Base-by-base conservation (phyloP, 1,139 yeast genomes). In the Citeromyces siamensis region DNA sequence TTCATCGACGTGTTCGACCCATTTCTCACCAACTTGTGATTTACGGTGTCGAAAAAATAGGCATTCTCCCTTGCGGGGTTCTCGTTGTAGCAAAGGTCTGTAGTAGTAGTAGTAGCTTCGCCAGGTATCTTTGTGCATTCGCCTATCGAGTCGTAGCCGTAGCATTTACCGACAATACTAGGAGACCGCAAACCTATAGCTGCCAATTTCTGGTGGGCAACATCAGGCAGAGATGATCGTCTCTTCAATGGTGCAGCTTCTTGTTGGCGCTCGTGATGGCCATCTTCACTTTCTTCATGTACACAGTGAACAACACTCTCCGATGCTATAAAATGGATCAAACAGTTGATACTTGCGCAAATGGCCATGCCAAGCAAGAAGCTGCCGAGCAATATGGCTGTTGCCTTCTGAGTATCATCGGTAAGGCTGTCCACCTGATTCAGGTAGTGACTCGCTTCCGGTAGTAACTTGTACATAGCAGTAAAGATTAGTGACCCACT, bases 291-390 rank as follows among this genome's bases (percentile, higher is more conserved):
- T 22, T 48, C 61, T 12, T 58, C 68, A 48, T 86, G 95, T 13
- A 74, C 78, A 55, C 96, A 86, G 51, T 86, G 95, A 0, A 88
- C 84, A 20, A 88, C 71, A 21, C 93, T 78, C 49, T 83, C 84
- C 40, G 90, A 74, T 2, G 96, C 84, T 38, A 78, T 55, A 32
- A 74, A 55, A 53, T 88, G 95, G 12, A 88, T 72, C 0, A 78
- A 34, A 19, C 64, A 55, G 52, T 86, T 86, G 43, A 88, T 59
- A 3, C 58, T 44, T 1, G 75, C 55, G 49, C 94, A 83, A 3
- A 74, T 46, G 2, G 60, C 37, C 3, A 80, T 69, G 1, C 97
- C 97, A 1, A 58, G 44, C 5, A 75, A 48, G 45, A 70, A 60
- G 38, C 76, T 68, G 21, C 79, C 58, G 23, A 64, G 55, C 28